These are phyloP conservation scores for Ceratobasidium sp. DNA, from an alignment of 1,284 basidiomycete species.

Conservation along the genomic window DNA sequence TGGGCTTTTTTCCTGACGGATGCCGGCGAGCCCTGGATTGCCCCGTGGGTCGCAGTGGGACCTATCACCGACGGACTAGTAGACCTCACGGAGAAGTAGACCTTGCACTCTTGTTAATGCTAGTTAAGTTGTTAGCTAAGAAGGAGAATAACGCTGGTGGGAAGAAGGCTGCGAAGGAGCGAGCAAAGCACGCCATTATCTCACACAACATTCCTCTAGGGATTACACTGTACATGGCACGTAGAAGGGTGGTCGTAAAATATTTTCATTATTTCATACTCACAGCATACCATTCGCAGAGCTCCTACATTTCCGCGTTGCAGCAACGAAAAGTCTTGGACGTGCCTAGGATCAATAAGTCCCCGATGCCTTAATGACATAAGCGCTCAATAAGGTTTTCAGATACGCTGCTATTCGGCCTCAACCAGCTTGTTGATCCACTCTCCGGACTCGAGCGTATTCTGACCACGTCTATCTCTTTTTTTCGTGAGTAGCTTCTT, in stretches of 20 bases:
- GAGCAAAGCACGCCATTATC: conserved; percentile 65
- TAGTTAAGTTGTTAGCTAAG: conserved; percentile 65
- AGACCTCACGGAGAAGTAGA: conserved; percentile 56
- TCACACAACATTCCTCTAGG: conserved; percentile 81
- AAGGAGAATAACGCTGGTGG: conserved; percentile 67
- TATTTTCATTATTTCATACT: not conserved
- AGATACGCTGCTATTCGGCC: conserved; percentile 68
- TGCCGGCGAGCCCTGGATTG: conserved; percentile 23
- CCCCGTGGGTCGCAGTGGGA: conserved; percentile 27
- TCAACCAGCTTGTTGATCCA: conserved; percentile 74
- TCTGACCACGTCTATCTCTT: conserved; percentile 81
- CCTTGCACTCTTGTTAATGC: conserved; percentile 69
- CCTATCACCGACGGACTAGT: conserved; percentile 23
- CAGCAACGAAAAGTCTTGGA: conserved; percentile 73
- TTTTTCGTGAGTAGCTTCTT: conserved; percentile 68
- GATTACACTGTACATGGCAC: conserved; percentile 77
- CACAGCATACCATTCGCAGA: conserved; percentile 59
- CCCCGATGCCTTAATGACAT: not conserved
- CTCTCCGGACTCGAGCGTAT: conserved; percentile 81
- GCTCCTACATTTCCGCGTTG: conserved; percentile 73
- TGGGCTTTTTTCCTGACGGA: too few species aligned
- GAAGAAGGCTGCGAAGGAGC: conserved; percentile 68
- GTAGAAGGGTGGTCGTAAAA: conserved; percentile 50
- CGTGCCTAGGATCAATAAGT: conserved; percentile 69
- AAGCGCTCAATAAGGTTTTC: conserved; percentile 19